Conservation (phyloP, 805 yeast genomes). For the Lachancea waltii region DNA sequence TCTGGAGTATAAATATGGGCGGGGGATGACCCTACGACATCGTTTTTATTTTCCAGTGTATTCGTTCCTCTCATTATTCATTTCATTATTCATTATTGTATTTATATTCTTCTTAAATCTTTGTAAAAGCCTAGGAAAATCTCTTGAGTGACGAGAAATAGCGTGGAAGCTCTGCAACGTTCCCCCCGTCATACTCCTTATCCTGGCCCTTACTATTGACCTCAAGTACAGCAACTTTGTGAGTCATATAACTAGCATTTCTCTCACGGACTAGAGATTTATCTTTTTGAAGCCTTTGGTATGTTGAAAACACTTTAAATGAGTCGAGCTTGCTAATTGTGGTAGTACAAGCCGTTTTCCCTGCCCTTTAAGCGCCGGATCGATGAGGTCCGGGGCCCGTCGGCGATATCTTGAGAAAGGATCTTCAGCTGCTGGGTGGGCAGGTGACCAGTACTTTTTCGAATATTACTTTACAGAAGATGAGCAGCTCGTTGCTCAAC, state of each 20-base stretch:
- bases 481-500: no score
- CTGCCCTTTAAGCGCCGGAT: no score
- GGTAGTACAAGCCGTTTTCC: no score
- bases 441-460: no score
- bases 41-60: constrained; percentile 1
- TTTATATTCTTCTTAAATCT: constrained; percentile 7
- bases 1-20: neutral
- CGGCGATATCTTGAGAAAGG: no score
- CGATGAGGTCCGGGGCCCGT: no score
- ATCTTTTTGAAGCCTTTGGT: constrained; percentile 1
- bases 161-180: neutral
- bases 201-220: neutral
- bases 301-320: neutral
- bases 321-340: no score
- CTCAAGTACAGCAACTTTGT: neutral
- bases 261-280: neutral
- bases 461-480: no score
- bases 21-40: neutral
- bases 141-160: constrained; percentile 4
- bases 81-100: neutral
- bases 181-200: neutral
- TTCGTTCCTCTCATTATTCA: neutral
- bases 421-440: no score
- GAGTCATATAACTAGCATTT: neutral
- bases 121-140: constrained; percentile 8